Evolutionary conservation across 257 asterid species (phyloP), one percentile per base, ranked within the genome.

Genomic region (Nicotiana paniculata): DNA sequence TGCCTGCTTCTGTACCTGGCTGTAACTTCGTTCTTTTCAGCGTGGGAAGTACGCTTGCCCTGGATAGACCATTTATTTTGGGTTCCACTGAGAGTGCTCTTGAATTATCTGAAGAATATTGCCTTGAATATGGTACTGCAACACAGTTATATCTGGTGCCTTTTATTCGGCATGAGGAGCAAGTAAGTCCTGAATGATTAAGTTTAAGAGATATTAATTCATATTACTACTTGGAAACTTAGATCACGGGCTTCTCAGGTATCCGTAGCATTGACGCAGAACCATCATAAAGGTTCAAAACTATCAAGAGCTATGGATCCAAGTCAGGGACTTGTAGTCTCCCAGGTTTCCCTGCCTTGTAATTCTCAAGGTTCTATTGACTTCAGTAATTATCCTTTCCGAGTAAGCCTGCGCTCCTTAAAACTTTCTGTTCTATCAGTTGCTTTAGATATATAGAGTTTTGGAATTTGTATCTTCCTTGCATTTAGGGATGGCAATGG

Each of bases 351-450:
- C 21, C 84, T 96, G 87, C 99, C 97, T 81, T 90, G 98, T 81
- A 95, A 96, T 90, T 94, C 95, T 87, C 93, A 91, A 59, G 99
- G 99, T 80, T 91, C 98, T 65, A 88, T 96, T 67, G 95, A 96
- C 91, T 96, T 93, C 85, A 91, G 93, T 87, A 83, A 86, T 82
- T 96, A 90, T 86, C 98, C 98, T 16, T 92, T 93, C 88, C 93
- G 95, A 79, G 99, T 96, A 91, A 90, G 97, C 81, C 80, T 77
- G 59, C 74, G 57, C 87, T 83, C 79, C 64, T 66, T 72, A 8
- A 72, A 18, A 17, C 48, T 18, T 66, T 57, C 64, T 32, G 46
- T 61, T 66, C 39, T 48, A 15, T 74, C 62, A 48, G 62, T 46
- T 74, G 62, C 26, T 24, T 46, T 46, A 74, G 2, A 24, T 24